Percentiles rank a stretch among this genome's conserved stretches.
These are phyloP conservation scores for Podaxis pistillaris DNA, from an alignment of 768 basidiomycete genomes.

Conservation along the genomic window DNA sequence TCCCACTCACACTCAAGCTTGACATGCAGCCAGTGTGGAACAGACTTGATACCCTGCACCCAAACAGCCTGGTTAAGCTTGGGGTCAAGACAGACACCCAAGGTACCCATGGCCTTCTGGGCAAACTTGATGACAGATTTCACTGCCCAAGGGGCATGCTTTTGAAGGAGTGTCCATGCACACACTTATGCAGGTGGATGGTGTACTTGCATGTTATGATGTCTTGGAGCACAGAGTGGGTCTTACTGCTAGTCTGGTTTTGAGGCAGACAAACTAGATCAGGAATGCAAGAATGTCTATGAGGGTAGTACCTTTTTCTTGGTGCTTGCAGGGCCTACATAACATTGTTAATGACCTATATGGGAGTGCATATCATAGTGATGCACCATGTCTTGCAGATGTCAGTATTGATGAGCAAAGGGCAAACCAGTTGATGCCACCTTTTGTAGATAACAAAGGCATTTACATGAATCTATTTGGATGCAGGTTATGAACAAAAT, in stretches of 20 bases:
- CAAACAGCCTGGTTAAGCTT: slow-evolving; percentile 96
- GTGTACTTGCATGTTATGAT: slow-evolving; percentile 99
- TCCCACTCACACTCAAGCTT: slow-evolving; percentile 78
- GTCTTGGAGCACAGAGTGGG: slow-evolving; percentile 94
- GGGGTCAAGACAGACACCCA: slow-evolving; percentile 92
- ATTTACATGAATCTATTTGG: too few relatives aligned
- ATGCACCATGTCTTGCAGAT: slow-evolving; percentile 71
- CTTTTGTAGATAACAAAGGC: too few relatives aligned
- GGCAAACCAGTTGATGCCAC: slow-evolving; percentile 13
- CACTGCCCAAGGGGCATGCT: slow-evolving; percentile 94
- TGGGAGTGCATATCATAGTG: slow-evolving; percentile 12
- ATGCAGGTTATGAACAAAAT: too few relatives aligned
- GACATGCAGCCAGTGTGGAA: slow-evolving; percentile 89
- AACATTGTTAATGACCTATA: neutral
- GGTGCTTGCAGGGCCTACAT: slow-evolving; percentile 45
- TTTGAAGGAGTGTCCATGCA: slow-evolving; percentile 92
- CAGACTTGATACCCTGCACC: slow-evolving; percentile 90
- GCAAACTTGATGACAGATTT: slow-evolving; percentile 94
- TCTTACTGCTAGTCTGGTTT: slow-evolving; percentile 70
- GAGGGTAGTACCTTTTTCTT: slow-evolving; percentile 54
- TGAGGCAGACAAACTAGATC: slow-evolving; percentile 2
- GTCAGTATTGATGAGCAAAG: slow-evolving; percentile 54
- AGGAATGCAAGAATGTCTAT: neutral
- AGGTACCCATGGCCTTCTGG: slow-evolving; percentile 92
- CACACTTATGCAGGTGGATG: slow-evolving; percentile 94